phyloP scores from a whole-genome alignment of 495 filamentous ascomycete species.

The Xylaria castorea region DNA sequence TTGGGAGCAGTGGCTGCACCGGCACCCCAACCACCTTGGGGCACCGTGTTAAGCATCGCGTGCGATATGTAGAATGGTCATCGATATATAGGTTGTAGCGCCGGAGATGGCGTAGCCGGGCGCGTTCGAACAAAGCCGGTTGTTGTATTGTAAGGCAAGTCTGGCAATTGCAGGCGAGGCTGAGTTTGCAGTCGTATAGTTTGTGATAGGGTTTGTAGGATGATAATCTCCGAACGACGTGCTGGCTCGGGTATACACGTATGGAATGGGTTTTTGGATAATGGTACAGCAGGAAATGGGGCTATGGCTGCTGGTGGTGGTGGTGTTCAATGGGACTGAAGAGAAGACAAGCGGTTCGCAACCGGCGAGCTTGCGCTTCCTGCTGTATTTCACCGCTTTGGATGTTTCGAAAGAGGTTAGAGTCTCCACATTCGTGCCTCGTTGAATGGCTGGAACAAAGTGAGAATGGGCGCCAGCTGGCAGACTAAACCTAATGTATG shows the following conservation, averaged over 20 bases:
- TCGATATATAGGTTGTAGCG: not conserved
- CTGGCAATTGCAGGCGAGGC: not conserved
- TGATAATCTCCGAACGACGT: not conserved
- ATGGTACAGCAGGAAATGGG: not conserved
- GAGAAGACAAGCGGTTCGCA: constrained; percentile 21
- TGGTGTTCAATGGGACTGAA: not conserved
- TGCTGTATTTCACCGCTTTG: constrained; percentile 15
- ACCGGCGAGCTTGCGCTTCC: constrained; percentile 23
- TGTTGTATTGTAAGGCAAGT: not conserved
- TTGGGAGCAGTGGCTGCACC: constrained; percentile 33
- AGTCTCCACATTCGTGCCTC: not conserved
- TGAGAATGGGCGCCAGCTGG: not conserved
- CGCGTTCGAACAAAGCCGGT: not conserved
- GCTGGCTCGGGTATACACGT: not conserved
- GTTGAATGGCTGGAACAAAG: not conserved
- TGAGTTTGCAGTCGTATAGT: not conserved
- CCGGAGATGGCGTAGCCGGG: not conserved
- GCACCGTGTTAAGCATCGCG: constrained; percentile 40
- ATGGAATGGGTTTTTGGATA: not conserved
- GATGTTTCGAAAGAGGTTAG: constrained; percentile 8
- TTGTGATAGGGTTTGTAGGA: not conserved
- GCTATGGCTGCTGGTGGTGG: not conserved
- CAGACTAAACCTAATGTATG: not conserved
- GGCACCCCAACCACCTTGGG: constrained; percentile 39
- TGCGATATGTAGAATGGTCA: constrained; percentile 17